Conservation (phyloP, 805 yeast species). For the Suhomyces tanzawaensis region DNA sequence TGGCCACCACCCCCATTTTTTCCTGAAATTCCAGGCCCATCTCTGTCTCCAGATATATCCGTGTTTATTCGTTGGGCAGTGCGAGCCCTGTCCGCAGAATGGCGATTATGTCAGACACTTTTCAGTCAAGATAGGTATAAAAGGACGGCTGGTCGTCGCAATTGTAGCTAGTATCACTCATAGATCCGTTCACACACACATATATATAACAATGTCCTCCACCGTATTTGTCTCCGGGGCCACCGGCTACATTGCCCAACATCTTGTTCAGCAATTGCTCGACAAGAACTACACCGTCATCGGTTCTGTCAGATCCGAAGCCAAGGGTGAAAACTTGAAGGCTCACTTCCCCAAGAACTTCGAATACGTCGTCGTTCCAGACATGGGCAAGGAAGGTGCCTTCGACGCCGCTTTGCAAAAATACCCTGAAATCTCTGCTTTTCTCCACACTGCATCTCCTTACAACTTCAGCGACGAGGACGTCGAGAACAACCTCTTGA, state of each 20-base stretch:
- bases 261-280: constrained; percentile 41
- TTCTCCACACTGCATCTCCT: constrained; percentile 52
- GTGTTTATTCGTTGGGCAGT: too few species aligned
- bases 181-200: too few species aligned
- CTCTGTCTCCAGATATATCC: too few species aligned
- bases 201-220: too few species aligned
- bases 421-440: constrained; percentile 39
- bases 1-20: too few species aligned
- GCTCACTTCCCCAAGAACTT: constrained; percentile 13
- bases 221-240: constrained; percentile 48
- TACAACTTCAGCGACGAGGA: constrained; percentile 21
- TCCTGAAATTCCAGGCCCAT: too few species aligned
- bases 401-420: constrained; percentile 45
- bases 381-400: constrained; percentile 36
- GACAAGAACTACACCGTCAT: constrained; percentile 43
- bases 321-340: constrained; percentile 18
- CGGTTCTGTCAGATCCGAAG: constrained; percentile 46
- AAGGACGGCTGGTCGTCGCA: too few species aligned
- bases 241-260: constrained; percentile 50
- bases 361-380: constrained; percentile 38
- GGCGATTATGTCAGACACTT: too few species aligned
- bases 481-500: constrained; percentile 38
- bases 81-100: too few species aligned
- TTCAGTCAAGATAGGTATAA: too few species aligned
- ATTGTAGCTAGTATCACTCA: too few species aligned